Conservation (phyloP, 2,329 filamentous ascomycete species). For the Penicillium brevicompactum region DNA sequence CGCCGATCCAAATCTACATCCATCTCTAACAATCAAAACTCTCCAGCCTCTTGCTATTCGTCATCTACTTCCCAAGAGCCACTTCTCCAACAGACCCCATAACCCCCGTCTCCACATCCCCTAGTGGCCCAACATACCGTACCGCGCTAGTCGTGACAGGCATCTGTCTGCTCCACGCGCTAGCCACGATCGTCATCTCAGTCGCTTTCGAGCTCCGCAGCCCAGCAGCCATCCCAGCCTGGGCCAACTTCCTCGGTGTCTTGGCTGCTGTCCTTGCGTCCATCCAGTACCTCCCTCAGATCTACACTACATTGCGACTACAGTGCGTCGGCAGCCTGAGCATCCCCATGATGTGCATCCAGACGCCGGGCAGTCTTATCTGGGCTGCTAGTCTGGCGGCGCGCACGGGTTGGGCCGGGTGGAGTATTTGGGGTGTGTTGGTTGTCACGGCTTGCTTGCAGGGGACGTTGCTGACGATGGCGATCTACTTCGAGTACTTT, state of each 20-base stretch:
- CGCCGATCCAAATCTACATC: not conserved
- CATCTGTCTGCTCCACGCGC: slow-evolving; percentile 72
- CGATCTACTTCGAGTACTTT: slow-evolving; percentile 66
- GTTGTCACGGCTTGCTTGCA: slow-evolving; percentile 84
- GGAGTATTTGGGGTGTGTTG: slow-evolving; percentile 95
- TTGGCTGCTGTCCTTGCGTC: slow-evolving; percentile 76
- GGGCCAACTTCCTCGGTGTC: slow-evolving; percentile 85
- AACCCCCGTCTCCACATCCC: slow-evolving; percentile 36
- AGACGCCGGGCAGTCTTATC: slow-evolving; percentile 88
- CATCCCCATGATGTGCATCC: slow-evolving; percentile 97
- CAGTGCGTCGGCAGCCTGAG: slow-evolving; percentile 88
- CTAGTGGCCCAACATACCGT: slow-evolving; percentile 67
- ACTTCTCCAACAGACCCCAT: slow-evolving; percentile 51
- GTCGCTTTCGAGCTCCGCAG: slow-evolving; percentile 66
- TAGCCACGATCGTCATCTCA: slow-evolving; percentile 66
- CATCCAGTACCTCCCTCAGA: slow-evolving; percentile 93
- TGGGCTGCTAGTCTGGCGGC: slow-evolving; percentile 83
- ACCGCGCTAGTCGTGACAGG: slow-evolving; percentile 76
- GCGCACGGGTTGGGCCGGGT: slow-evolving; percentile 77
- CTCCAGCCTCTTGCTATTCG: slow-evolving; percentile 81
- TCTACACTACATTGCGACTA: slow-evolving; percentile 83
- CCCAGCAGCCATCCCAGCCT: slow-evolving; percentile 67
- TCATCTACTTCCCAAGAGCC: slow-evolving; percentile 83
- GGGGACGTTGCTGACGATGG: slow-evolving; percentile 77
- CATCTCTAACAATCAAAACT: not conserved